phyloP scores from a whole-genome alignment of 768 basidiomycete genomes.

The Leccinum boreale region DNA sequence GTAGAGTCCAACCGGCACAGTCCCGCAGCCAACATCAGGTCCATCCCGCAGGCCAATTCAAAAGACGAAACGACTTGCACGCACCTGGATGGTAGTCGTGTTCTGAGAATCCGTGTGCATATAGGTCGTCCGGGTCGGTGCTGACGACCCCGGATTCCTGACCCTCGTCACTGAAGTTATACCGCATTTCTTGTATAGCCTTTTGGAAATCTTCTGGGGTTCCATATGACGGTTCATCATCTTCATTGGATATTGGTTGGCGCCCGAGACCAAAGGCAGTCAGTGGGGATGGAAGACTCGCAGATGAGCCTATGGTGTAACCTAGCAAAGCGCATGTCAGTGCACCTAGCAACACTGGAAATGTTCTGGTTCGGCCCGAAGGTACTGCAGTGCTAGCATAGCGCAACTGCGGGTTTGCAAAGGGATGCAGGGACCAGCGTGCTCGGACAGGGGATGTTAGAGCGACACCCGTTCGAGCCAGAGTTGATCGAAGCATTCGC shows the following conservation, averaged over 20 bases:
- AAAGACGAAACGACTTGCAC: slow-evolving; percentile 8
- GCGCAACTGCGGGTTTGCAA: not conserved
- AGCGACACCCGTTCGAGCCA: not conserved
- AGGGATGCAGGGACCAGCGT: not conserved
- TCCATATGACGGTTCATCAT: slow-evolving; percentile 41
- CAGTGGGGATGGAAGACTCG: slow-evolving; percentile 2
- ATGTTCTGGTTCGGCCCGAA: not conserved
- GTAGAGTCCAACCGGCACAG: not conserved
- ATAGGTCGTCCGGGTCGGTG: slow-evolving; percentile 50
- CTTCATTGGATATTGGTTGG: not conserved
- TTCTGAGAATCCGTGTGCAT: slow-evolving; percentile 51
- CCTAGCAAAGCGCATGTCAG: slow-evolving; percentile 21
- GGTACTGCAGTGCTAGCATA: slow-evolving; percentile 5
- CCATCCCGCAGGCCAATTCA: not conserved
- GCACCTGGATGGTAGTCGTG: slow-evolving; percentile 51
- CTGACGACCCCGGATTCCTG: slow-evolving; percentile 33
- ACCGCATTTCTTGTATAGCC: slow-evolving; percentile 50
- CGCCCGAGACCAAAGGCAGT: slow-evolving; percentile 1
- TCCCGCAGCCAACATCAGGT: not conserved
- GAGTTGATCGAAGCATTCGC: slow-evolving; percentile 14
- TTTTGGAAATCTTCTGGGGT: slow-evolving; percentile 48
- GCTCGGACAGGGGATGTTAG: not conserved
- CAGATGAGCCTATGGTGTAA: slow-evolving; percentile 20
- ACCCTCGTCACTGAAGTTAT: slow-evolving; percentile 27
- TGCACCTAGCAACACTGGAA: slow-evolving; percentile 16